Evolutionary conservation across 2,329 filamentous ascomycete species (phyloP).

Genomic region (Verticillium nubilum): DNA sequence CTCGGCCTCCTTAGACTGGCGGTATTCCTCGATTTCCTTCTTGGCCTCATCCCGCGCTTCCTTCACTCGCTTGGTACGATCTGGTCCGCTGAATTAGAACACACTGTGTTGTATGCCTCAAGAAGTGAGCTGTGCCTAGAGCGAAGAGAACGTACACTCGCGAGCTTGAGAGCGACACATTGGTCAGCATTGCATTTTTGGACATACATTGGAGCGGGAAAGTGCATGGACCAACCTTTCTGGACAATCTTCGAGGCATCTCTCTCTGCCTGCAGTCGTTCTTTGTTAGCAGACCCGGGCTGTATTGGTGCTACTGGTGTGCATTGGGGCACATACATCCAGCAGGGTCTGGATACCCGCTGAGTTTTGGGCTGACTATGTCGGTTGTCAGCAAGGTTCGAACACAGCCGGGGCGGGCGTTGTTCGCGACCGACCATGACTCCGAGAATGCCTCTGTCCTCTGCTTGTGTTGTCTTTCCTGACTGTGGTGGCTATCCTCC

Average conservation of each 20-base stretch:
- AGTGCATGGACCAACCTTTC: conserved; percentile 58
- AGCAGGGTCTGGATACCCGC: conserved; percentile 97
- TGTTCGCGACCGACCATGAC: background rate
- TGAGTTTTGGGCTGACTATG: conserved; percentile 94
- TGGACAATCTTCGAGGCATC: conserved; percentile 99
- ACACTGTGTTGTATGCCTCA: too few relatives aligned
- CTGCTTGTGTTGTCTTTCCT: background rate
- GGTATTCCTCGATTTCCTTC: conserved; percentile 95
- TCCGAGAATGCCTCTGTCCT: background rate
- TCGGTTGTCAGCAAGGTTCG: background rate
- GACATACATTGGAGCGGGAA: background rate
- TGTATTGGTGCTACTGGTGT: background rate
- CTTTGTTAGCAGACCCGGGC: background rate
- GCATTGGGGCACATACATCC: conserved; percentile 63
- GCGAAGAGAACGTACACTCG: conserved; percentile 63
- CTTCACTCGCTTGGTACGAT: conserved; percentile 92
- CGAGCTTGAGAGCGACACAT: conserved; percentile 50
- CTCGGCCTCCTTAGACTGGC: conserved; percentile 82
- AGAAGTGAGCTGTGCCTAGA: background rate
- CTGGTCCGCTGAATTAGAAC: conserved; percentile 16
- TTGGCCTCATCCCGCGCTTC: conserved; percentile 95
- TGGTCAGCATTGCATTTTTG: background rate
- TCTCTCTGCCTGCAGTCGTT: conserved; percentile 72
- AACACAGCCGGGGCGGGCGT: too few relatives aligned
- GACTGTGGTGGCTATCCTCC: background rate